Percentiles rank a stretch among this genome's conserved stretches.
Evolutionary conservation across 768 basidiomycete species (phyloP).

Genomic region (Termitomyces sp.): DNA sequence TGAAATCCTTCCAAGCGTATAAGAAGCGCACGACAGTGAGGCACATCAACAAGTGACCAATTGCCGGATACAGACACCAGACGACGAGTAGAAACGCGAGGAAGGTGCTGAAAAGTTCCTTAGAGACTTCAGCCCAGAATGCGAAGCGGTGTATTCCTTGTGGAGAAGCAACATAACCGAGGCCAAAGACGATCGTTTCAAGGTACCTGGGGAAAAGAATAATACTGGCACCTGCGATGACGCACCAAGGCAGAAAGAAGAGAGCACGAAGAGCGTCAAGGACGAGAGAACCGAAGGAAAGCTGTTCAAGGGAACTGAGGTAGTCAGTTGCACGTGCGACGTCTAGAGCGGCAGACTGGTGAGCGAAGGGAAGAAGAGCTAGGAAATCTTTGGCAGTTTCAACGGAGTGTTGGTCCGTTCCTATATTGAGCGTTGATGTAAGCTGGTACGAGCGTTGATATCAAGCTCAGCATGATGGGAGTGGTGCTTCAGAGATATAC

Average conservation of each 20-base stretch:
- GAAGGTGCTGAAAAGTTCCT: constrained; percentile 33
- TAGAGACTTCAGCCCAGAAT: constrained; percentile 33
- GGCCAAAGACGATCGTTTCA: constrained; percentile 28
- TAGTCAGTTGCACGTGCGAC: neutral
- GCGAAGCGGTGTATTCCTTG: constrained; percentile 33
- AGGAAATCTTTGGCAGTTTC: constrained; percentile 6
- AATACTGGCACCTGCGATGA: constrained; percentile 36
- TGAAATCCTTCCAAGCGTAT: constrained; percentile 32
- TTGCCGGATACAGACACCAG: constrained; percentile 21
- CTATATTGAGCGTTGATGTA: neutral
- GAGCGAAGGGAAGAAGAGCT: constrained; percentile 13
- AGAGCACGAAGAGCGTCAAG: constrained; percentile 18
- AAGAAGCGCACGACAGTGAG: constrained; percentile 22
- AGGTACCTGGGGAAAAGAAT: constrained; percentile 31
- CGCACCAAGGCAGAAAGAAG: constrained; percentile 41
- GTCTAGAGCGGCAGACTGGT: neutral
- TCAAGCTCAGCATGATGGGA: neutral
- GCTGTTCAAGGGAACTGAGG: neutral
- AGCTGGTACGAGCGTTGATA: neutral
- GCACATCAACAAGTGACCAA: constrained; percentile 20
- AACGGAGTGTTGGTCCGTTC: neutral
- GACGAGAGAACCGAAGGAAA: constrained; percentile 11
- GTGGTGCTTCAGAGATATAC: neutral
- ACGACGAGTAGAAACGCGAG: constrained; percentile 22
- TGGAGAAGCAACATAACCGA: constrained; percentile 23